phyloP scores from a whole-genome alignment of 352 stramenopile genomes.

The Aphanomyces stellatus region DNA sequence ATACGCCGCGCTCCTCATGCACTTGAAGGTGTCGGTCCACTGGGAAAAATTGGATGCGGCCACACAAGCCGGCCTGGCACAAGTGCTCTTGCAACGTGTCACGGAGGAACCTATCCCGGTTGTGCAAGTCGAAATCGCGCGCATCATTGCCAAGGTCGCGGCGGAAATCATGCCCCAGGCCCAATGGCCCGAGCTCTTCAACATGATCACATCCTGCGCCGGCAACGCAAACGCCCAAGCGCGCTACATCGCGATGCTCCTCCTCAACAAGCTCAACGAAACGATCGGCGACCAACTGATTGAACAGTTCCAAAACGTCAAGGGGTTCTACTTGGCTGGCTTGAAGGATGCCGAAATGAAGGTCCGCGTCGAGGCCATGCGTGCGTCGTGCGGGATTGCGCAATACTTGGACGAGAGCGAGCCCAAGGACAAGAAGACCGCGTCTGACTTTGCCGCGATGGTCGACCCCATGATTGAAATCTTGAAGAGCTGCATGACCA shows the following conservation, averaged over 20 bases:
- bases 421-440: constrained; percentile 6
- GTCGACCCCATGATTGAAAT: constrained; percentile 81
- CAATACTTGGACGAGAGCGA: constrained; percentile 77
- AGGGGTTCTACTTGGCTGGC: constrained; percentile 56
- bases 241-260: constrained; percentile 88
- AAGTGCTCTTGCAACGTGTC: constrained; percentile 78
- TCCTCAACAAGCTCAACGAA: constrained; percentile 90
- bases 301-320: constrained; percentile 75
- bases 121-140: constrained; percentile 80
- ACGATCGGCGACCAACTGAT: constrained; percentile 83
- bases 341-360: constrained; percentile 76
- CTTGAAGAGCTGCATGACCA: constrained; percentile 74
- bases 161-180: constrained; percentile 59
- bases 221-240: constrained; percentile 64
- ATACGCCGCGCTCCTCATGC: constrained; percentile 88
- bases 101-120: constrained; percentile 79
- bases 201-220: constrained; percentile 89
- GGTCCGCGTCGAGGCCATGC: constrained; percentile 75
- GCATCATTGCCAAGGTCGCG: constrained; percentile 75
- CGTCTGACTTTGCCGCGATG: constrained; percentile 59
- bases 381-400: constrained; percentile 62
- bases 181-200: constrained; percentile 91
- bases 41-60: constrained; percentile 84
- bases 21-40: constrained; percentile 92
- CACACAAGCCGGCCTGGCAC: constrained; percentile 76